These are phyloP conservation scores for Laetiporus sulphureus DNA, from an alignment of 1,284 basidiomycete genomes.

Conservation along the genomic window DNA sequence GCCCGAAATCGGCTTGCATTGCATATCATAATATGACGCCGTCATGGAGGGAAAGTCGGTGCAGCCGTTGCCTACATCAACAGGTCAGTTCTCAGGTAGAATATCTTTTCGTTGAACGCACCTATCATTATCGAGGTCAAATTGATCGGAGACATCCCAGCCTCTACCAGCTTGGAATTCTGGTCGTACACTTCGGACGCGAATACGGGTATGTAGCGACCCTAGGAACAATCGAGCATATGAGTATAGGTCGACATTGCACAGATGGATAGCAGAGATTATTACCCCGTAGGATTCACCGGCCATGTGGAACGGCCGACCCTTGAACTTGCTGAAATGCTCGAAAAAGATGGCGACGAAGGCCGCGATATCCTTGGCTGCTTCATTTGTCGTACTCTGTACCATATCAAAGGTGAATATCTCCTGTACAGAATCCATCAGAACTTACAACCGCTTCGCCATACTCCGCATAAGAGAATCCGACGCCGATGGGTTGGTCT, in stretches of 20 bases:
- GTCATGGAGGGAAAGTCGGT: slow-evolving; percentile 22
- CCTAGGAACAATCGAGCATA: slow-evolving; percentile 39
- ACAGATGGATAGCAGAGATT: slow-evolving; percentile 1
- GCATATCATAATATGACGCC: slow-evolving; percentile 27
- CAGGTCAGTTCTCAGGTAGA: too few species aligned
- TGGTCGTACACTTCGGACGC: slow-evolving; percentile 78
- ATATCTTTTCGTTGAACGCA: slow-evolving; percentile 20
- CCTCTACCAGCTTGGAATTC: slow-evolving; percentile 53
- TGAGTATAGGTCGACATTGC: neutral
- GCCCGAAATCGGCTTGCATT: slow-evolving; percentile 25
- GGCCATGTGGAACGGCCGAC: slow-evolving; percentile 63
- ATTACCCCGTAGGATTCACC: slow-evolving; percentile 65
- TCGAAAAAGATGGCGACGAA: slow-evolving; percentile 76
- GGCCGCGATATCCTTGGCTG: slow-evolving; percentile 60
- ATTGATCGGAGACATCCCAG: slow-evolving; percentile 69
- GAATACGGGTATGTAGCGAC: slow-evolving; percentile 81
- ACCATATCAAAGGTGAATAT: slow-evolving; percentile 52
- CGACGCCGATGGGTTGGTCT: slow-evolving; percentile 59
- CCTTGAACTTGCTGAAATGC: slow-evolving; percentile 61
- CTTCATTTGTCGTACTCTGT: slow-evolving; percentile 36
- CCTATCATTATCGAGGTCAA: slow-evolving; percentile 79
- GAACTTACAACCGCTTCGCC: slow-evolving; percentile 51
- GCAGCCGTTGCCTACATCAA: slow-evolving; percentile 39
- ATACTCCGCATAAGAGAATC: slow-evolving; percentile 70
- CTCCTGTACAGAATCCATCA: slow-evolving; percentile 41